Conservation (phyloP, 768 basidiomycete species). For the Lentinula aciculospora region DNA sequence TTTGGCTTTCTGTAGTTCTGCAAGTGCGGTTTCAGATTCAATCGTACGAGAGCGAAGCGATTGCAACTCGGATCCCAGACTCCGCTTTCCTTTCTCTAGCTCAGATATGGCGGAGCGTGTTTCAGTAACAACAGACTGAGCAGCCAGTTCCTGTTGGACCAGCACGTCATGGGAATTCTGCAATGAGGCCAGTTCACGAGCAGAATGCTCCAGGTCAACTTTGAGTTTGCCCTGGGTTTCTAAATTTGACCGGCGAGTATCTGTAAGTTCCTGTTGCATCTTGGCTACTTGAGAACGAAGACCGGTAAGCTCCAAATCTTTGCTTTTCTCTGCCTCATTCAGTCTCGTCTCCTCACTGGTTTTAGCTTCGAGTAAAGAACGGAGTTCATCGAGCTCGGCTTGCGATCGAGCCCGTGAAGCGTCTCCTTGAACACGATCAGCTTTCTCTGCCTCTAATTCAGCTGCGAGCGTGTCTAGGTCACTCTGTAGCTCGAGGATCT, state of each 20-base stretch:
- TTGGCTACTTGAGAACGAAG: constrained; percentile 59
- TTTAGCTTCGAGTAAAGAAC: constrained; percentile 79
- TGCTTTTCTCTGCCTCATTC: constrained; percentile 80
- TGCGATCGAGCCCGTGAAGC: constrained; percentile 58
- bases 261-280: constrained; percentile 63
- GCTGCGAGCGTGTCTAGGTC: constrained; percentile 60
- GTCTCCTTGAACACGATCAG: constrained; percentile 40
- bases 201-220: constrained; percentile 63
- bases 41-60: constrained; percentile 62
- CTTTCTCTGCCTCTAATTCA: constrained; percentile 56
- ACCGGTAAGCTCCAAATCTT: constrained; percentile 74
- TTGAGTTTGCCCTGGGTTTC: constrained; percentile 71
- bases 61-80: constrained; percentile 68
- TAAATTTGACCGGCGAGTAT: constrained; percentile 53
- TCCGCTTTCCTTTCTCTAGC: constrained; percentile 63
- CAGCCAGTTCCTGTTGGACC: constrained; percentile 51
- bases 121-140: constrained; percentile 44
- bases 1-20: constrained; percentile 56
- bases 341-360: constrained; percentile 81
- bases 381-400: constrained; percentile 81
- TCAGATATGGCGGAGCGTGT: constrained; percentile 44
- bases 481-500: constrained; percentile 63
- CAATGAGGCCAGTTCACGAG: constrained; percentile 55
- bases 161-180: constrained; percentile 59
- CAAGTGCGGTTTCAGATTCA: constrained; percentile 59